Conservation (phyloP, 768 basidiomycete genomes). For the Mycena kentingensis region DNA sequence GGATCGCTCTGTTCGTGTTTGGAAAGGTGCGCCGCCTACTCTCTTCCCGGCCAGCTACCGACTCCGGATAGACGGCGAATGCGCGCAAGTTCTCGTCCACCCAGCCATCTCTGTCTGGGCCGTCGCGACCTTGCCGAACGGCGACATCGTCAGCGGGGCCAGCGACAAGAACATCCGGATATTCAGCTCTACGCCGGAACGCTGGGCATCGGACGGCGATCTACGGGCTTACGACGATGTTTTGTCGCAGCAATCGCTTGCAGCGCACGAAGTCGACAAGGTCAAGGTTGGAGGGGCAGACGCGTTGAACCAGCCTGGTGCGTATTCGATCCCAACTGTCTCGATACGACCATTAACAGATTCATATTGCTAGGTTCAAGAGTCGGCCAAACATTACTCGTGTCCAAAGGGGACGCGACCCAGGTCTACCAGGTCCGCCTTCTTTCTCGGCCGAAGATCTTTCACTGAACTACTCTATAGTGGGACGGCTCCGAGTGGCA, state of each 20-base stretch:
- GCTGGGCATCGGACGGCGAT: conserved; percentile 69
- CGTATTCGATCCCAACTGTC: conserved; percentile 19
- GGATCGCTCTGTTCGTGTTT: conserved; percentile 89
- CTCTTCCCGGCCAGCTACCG: background rate
- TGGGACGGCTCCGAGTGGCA: conserved; percentile 88
- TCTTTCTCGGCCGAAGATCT: background rate
- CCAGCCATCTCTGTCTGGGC: conserved; percentile 98
- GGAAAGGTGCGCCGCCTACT: conserved; percentile 64
- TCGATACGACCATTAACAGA: background rate
- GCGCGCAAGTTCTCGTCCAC: conserved; percentile 85
- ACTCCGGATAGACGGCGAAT: conserved; percentile 74
- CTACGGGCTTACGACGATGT: conserved; percentile 71
- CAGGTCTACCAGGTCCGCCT: conserved; percentile 84
- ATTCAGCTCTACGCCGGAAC: conserved; percentile 73
- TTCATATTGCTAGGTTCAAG: conserved; percentile 75
- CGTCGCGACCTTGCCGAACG: conserved; percentile 83
- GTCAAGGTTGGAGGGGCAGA: conserved; percentile 87
- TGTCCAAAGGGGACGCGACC: conserved; percentile 75
- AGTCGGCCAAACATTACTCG: conserved; percentile 91
- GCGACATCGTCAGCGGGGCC: conserved; percentile 89
- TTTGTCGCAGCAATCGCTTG: conserved; percentile 77
- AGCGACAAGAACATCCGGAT: conserved; percentile 88
- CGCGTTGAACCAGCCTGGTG: conserved; percentile 72
- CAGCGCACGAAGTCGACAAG: conserved; percentile 90
- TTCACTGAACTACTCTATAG: conserved; percentile 39